Percentiles rank a stretch among this genome's conserved stretches.
These are phyloP conservation scores for Apostasia shenzhenica DNA, from an alignment of 106 monocot species.

Conservation along the genomic window DNA sequence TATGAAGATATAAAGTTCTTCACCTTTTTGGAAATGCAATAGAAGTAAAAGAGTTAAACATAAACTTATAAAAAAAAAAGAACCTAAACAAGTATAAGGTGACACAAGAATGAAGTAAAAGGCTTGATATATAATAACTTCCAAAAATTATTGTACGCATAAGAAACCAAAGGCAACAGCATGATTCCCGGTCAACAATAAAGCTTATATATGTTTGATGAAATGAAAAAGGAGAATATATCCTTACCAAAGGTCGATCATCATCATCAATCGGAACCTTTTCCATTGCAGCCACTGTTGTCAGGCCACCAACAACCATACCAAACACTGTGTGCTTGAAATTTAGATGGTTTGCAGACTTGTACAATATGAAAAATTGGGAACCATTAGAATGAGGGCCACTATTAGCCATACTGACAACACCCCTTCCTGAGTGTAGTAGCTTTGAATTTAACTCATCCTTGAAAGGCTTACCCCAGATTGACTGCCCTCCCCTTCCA, in stretches of 20 bases:
- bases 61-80: too few species aligned
- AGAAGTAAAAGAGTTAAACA: too few species aligned
- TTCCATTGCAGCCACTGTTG: slow-evolving; percentile 91
- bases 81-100: too few species aligned
- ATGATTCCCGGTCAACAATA: too few species aligned
- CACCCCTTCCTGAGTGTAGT: slow-evolving; percentile 81
- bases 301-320: slow-evolving; percentile 84
- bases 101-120: too few species aligned
- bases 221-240: neutral
- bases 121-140: too few species aligned
- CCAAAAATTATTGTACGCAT: too few species aligned
- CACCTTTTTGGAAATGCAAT: too few species aligned
- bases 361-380: slow-evolving; percentile 94
- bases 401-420: slow-evolving; percentile 99
- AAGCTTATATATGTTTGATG: too few species aligned
- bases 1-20: too few species aligned
- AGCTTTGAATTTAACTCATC: slow-evolving; percentile 96
- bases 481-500: slow-evolving; percentile 88
- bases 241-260: slow-evolving; percentile 90
- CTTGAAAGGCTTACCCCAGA: slow-evolving; percentile 98
- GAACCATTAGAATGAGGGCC: slow-evolving; percentile 97
- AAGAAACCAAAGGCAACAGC: too few species aligned
- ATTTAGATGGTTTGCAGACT: slow-evolving; percentile 88
- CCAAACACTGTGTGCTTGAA: slow-evolving; percentile 98
- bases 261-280: slow-evolving; percentile 94